phyloP scores from a whole-genome alignment of 441 rosid genomes.

The Omphalea diandra region DNA sequence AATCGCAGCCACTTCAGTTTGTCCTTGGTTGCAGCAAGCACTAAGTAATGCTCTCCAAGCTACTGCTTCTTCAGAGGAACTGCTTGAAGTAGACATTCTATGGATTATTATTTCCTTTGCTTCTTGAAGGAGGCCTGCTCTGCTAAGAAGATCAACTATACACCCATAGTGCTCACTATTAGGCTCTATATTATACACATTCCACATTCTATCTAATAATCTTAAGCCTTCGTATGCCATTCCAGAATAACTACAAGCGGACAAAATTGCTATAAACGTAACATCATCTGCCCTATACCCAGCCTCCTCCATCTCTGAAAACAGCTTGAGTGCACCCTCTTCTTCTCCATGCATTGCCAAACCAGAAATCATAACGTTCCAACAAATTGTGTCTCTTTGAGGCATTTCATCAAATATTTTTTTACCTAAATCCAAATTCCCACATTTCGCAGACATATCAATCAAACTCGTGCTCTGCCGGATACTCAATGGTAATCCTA shows the following conservation, averaged over 20 bases:
- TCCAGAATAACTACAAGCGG: slow-evolving; percentile 66
- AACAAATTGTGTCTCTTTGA: slow-evolving; percentile 48
- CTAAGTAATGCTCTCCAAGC: slow-evolving; percentile 53
- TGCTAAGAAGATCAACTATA: slow-evolving; percentile 50
- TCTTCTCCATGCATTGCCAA: slow-evolving; percentile 63
- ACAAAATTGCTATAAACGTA: slow-evolving; percentile 50
- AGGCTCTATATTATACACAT: slow-evolving; percentile 41
- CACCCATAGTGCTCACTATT: slow-evolving; percentile 61
- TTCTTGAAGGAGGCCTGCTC: slow-evolving; percentile 60
- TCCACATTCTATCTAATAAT: slow-evolving; percentile 41
- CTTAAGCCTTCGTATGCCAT: slow-evolving; percentile 52
- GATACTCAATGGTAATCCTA: slow-evolving; percentile 31
- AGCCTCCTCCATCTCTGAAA: slow-evolving; percentile 45
- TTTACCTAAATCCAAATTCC: slow-evolving; percentile 50
- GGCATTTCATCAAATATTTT: slow-evolving; percentile 45
- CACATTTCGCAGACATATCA: slow-evolving; percentile 73
- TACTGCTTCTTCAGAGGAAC: slow-evolving; percentile 38
- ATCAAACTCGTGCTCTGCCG: slow-evolving; percentile 58
- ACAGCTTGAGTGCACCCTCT: slow-evolving; percentile 42
- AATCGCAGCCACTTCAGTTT: slow-evolving; percentile 37
- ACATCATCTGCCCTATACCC: slow-evolving; percentile 50
- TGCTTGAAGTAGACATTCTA: slow-evolving; percentile 32
- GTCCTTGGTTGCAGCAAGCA: slow-evolving; percentile 36
- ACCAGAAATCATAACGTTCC: slow-evolving; percentile 67
- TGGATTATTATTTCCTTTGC: slow-evolving; percentile 47